Evolutionary conservation across 2,329 filamentous ascomycete genomes (phyloP).

Genomic region (Amesomyces nigricolor): DNA sequence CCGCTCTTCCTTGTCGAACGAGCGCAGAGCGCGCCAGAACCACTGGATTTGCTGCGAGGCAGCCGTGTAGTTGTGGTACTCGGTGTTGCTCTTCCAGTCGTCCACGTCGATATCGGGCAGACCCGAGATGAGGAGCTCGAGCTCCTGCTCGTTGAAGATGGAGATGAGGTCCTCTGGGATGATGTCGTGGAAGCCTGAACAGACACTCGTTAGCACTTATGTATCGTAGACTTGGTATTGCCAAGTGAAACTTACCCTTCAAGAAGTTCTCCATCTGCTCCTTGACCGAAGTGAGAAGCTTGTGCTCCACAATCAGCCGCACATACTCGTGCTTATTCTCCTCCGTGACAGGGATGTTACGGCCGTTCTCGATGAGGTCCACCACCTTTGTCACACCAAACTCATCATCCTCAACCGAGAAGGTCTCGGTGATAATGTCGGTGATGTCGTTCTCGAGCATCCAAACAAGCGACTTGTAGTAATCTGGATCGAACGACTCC

Average conservation of each 20-base stretch:
- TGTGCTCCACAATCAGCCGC: slow-evolving; percentile 88
- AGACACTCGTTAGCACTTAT: slow-evolving; percentile 16
- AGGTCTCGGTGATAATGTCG: slow-evolving; percentile 93
- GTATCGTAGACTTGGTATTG: not conserved
- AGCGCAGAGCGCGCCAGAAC: slow-evolving; percentile 98
- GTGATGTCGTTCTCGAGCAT: slow-evolving; percentile 99
- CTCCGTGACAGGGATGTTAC: slow-evolving; percentile 88
- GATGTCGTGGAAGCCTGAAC: slow-evolving; percentile 87
- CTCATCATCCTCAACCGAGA: slow-evolving; percentile 87
- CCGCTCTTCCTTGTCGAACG: slow-evolving; percentile 97
- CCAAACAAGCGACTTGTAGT: slow-evolving; percentile 98
- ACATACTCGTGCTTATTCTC: slow-evolving; percentile 99
- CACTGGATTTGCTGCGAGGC: slow-evolving; percentile 96
- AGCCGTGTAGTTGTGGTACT: slow-evolving; percentile 95
- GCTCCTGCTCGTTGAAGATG: slow-evolving; percentile 97
- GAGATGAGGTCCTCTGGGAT: slow-evolving; percentile 89
- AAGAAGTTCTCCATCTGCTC: slow-evolving; percentile 93
- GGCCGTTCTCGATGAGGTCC: slow-evolving; percentile 80
- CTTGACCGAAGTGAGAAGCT: slow-evolving; percentile 83
- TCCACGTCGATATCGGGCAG: slow-evolving; percentile 96
- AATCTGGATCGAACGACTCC: slow-evolving; percentile 96
- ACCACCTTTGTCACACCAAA: slow-evolving; percentile 86
- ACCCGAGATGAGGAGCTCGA: slow-evolving; percentile 93
- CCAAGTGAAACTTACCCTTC: slow-evolving; percentile 51
- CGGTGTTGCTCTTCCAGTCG: slow-evolving; percentile 98